Percentiles rank a stretch among this genome's conserved stretches.
Evolutionary conservation across 78 protist genomes (phyloP).

Genomic region (Pigoraptor vietnamica): DNA sequence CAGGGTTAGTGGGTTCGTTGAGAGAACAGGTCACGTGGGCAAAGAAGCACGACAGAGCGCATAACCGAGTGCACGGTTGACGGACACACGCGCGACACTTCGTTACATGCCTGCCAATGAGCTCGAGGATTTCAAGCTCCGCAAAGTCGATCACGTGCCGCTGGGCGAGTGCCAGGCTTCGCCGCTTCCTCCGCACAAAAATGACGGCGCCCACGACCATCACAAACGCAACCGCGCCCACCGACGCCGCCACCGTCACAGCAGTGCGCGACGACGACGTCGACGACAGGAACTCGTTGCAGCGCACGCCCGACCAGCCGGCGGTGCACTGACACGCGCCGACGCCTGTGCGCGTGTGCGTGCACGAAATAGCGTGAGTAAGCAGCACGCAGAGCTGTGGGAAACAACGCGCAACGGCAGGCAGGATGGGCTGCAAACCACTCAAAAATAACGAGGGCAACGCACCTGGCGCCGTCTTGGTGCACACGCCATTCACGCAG

Average conservation of each 20-base stretch:
- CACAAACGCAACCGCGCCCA: background rate
- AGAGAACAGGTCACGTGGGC: no score
- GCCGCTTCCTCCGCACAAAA: background rate
- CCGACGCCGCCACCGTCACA: background rate
- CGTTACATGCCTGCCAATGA: background rate
- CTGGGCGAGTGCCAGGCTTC: background rate
- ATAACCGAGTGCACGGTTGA: no score
- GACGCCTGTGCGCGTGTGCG: background rate
- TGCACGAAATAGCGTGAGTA: no score
- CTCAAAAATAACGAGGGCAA: no score
- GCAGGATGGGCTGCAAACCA: no score
- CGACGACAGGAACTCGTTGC: background rate
- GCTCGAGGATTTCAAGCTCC: background rate
- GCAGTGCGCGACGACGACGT: background rate
- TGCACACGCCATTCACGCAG: no score
- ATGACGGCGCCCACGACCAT: background rate
- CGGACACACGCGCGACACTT: no score
- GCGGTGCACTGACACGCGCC: background rate
- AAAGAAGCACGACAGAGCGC: no score
- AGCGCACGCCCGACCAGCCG: background rate
- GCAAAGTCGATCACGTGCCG: background rate
- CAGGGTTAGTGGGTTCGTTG: no score
- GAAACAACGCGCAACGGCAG: no score
- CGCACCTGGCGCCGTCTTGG: no score
- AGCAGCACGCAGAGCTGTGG: no score